Evolutionary conservation across 306 rosid genomes (phyloP).

Genomic region (Castanea crenata): DNA sequence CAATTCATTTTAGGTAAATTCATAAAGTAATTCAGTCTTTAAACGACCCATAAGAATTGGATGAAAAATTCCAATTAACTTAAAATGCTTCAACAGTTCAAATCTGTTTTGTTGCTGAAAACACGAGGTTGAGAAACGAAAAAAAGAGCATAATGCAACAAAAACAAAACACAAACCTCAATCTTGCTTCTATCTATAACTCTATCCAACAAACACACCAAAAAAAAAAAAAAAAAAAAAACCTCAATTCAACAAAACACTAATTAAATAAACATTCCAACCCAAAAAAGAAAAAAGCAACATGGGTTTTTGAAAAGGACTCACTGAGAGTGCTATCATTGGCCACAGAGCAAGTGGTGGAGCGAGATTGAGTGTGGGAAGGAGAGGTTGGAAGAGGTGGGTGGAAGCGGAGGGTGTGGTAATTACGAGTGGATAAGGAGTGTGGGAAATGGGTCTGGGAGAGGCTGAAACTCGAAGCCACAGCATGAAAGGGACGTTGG

Average conservation of each 20-base stretch:
- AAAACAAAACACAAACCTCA: background rate
- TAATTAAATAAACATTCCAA: too few species aligned
- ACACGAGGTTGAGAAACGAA: background rate
- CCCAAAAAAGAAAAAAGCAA: background rate
- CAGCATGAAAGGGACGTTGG: background rate
- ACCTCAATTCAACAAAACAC: background rate
- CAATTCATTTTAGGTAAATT: background rate
- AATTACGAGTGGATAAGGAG: background rate
- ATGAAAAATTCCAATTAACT: background rate
- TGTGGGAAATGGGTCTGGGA: background rate
- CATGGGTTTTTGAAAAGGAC: background rate
- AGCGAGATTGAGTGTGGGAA: conserved; percentile 3
- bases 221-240: background rate
- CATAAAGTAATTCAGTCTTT: background rate
- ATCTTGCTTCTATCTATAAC: background rate
- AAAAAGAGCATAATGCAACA: background rate
- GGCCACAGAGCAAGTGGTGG: conserved; percentile 30
- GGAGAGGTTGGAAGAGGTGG: conserved; percentile 2
- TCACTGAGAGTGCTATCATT: conserved; percentile 34
- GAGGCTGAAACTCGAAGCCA: background rate
- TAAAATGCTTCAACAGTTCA: background rate
- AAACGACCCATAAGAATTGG: background rate
- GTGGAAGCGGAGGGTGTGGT: conserved; percentile 1
- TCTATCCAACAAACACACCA: background rate
- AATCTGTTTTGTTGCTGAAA: background rate